Evolutionary conservation across 176 grass and related monocot species (phyloP).

Genomic region (Triticum monococcum): DNA sequence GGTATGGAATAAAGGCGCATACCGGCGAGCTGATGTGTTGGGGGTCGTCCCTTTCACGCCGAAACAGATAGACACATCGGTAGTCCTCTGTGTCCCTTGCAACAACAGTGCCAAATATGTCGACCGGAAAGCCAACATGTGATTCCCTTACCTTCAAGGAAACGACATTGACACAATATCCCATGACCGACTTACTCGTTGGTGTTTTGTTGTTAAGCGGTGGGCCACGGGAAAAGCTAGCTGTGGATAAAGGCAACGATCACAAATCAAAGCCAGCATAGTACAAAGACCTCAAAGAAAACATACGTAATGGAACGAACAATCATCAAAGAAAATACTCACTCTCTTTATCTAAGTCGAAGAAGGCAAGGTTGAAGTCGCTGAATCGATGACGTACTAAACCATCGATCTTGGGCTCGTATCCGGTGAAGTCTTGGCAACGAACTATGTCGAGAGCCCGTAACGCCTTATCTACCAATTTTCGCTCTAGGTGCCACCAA

Average conservation of each 20-base stretch:
- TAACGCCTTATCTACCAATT: not conserved
- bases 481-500: no score
- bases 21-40: no score
- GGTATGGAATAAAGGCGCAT: not conserved
- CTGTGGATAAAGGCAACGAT: no score
- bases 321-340: not conserved
- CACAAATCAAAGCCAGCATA: no score
- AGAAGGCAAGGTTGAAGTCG: not conserved
- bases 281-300: no score
- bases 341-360: not conserved
- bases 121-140: not conserved
- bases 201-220: no score
- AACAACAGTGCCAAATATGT: no score
- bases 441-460: not conserved
- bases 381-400: not conserved
- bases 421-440: not conserved
- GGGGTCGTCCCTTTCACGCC: no score
- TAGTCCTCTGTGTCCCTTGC: no score
- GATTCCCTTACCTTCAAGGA: not conserved
- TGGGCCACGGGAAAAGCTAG: no score
- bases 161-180: not conserved
- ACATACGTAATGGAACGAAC: not conserved
- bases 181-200: no score
- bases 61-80: no score
- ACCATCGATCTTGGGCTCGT: not conserved